Evolutionary conservation across 1,284 basidiomycete genomes (phyloP).

Genomic region (Ceratobasidium sp.): DNA sequence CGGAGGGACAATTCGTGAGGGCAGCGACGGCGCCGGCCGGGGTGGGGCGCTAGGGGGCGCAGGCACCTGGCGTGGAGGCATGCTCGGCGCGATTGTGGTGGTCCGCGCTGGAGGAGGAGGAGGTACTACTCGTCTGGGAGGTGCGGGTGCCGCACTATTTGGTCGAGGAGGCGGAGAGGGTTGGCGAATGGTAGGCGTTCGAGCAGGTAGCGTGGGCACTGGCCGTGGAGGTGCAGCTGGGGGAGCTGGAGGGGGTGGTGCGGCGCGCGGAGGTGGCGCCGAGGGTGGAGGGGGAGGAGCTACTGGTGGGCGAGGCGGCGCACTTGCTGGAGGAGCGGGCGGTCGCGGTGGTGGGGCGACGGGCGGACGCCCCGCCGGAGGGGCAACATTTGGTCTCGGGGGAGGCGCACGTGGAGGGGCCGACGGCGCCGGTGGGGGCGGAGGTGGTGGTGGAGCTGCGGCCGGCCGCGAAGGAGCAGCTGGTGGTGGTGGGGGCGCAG

Average conservation of each 20-base stretch:
- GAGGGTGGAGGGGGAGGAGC: conserved; percentile 51
- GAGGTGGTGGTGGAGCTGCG: conserved; percentile 52
- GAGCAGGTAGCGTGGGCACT: conserved; percentile 51
- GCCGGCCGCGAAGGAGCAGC: conserved; percentile 54
- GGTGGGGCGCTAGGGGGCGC: conserved; percentile 56
- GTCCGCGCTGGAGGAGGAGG: conserved; percentile 44
- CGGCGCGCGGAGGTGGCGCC: conserved; percentile 35
- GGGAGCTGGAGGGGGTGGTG: conserved; percentile 46
- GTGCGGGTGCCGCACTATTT: conserved; percentile 48
- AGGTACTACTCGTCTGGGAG: conserved; percentile 47
- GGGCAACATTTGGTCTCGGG: conserved; percentile 63
- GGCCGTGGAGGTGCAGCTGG: conserved; percentile 49
- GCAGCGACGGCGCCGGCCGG: conserved; percentile 53
- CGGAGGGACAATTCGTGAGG: conserved; percentile 51
- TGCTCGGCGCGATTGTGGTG: conserved; percentile 52
- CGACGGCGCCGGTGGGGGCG: conserved; percentile 50
- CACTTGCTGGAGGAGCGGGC: conserved; percentile 46
- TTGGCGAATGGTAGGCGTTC: conserved; percentile 46
- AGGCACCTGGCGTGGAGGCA: conserved; percentile 56
- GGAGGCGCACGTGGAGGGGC: conserved; percentile 47
- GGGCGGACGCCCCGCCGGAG: conserved; percentile 72
- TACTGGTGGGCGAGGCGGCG: conserved; percentile 41
- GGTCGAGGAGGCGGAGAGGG: conserved; percentile 48
- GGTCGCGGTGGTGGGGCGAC: conserved; percentile 66
- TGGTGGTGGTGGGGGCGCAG: conserved; percentile 50